Evolutionary conservation across 2,329 filamentous ascomycete genomes (phyloP).

Genomic region (Curvularia spicifera): DNA sequence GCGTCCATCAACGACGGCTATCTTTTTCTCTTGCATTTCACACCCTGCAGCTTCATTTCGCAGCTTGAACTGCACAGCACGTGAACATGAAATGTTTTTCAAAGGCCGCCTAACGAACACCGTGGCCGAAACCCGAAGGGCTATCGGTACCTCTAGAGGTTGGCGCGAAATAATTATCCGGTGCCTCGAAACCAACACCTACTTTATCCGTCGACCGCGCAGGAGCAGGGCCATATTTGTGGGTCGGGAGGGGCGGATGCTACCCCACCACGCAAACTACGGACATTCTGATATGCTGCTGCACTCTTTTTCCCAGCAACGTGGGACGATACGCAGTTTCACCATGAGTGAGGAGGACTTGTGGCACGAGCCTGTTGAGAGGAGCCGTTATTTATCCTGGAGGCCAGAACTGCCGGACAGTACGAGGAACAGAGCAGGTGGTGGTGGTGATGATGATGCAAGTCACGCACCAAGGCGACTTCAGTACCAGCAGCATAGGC

Average conservation of each 20-base stretch:
- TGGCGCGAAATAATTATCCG: slow-evolving; percentile 27
- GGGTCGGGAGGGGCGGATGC: slow-evolving; percentile 23
- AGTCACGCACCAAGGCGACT: neutral
- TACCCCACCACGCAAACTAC: slow-evolving; percentile 24
- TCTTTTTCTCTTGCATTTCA: neutral
- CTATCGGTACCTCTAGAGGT: neutral
- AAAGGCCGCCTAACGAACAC: slow-evolving; percentile 1
- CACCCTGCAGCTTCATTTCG: neutral
- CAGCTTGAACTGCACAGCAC: neutral
- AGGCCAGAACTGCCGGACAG: slow-evolving; percentile 7
- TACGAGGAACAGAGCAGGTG: neutral
- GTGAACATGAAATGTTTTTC: neutral
- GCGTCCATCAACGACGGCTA: slow-evolving; percentile 6
- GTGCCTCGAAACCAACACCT: slow-evolving; percentile 21
- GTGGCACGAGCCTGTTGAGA: slow-evolving; percentile 10
- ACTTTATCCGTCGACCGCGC: slow-evolving; percentile 25
- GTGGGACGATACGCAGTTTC: slow-evolving; percentile 10
- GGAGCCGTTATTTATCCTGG: slow-evolving; percentile 15
- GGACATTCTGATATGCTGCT: slow-evolving; percentile 10
- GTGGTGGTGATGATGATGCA: neutral
- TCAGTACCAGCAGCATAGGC: slow-evolving; percentile 2
- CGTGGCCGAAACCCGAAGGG: neutral
- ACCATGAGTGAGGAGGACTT: neutral
- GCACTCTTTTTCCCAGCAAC: slow-evolving; percentile 14
- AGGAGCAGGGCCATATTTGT: slow-evolving; percentile 14